These are phyloP conservation scores for Detonula confervacea DNA, from an alignment of 352 stramenopile species.

Conservation along the genomic window DNA sequence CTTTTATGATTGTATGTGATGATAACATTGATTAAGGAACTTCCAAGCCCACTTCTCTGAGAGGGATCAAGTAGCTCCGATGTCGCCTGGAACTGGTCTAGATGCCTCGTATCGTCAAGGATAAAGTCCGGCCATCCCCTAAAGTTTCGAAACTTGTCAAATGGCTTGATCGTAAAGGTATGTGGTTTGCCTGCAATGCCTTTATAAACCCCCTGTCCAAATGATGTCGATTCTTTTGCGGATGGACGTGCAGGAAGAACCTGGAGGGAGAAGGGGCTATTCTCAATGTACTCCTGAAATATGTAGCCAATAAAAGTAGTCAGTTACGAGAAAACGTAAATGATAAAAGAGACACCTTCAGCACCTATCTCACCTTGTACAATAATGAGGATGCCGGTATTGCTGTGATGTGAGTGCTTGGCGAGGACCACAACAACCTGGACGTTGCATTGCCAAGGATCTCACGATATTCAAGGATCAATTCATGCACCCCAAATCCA, in stretches of 20 bases:
- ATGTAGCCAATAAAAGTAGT: background rate
- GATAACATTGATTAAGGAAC: constrained; percentile 19
- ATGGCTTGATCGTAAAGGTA: constrained; percentile 36
- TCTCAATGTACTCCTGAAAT: constrained; percentile 44
- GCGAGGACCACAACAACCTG: constrained; percentile 49
- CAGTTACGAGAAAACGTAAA: too few species aligned
- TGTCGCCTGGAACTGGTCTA: constrained; percentile 34
- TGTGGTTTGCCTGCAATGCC: constrained; percentile 43
- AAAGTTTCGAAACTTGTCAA: constrained; percentile 48
- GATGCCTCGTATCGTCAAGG: constrained; percentile 8
- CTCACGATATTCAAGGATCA: constrained; percentile 71
- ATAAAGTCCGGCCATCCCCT: constrained; percentile 48
- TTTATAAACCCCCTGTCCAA: constrained; percentile 39
- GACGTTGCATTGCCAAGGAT: constrained; percentile 44
- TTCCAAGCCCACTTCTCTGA: constrained; percentile 13
- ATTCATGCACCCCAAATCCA: constrained; percentile 40
- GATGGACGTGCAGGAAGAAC: constrained; percentile 28
- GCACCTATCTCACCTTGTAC: constrained; percentile 47
- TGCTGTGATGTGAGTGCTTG: constrained; percentile 31
- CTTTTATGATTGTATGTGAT: constrained; percentile 37
- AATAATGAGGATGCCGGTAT: constrained; percentile 39
- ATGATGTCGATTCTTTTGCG: constrained; percentile 27
- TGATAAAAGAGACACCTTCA: too few species aligned
- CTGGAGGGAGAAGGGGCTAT: constrained; percentile 35
- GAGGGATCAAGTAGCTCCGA: constrained; percentile 33